Percentiles rank a stretch among this genome's conserved stretches.
Evolutionary conservation across 1,284 basidiomycete genomes (phyloP).

Genomic region (Boletus calvinii): DNA sequence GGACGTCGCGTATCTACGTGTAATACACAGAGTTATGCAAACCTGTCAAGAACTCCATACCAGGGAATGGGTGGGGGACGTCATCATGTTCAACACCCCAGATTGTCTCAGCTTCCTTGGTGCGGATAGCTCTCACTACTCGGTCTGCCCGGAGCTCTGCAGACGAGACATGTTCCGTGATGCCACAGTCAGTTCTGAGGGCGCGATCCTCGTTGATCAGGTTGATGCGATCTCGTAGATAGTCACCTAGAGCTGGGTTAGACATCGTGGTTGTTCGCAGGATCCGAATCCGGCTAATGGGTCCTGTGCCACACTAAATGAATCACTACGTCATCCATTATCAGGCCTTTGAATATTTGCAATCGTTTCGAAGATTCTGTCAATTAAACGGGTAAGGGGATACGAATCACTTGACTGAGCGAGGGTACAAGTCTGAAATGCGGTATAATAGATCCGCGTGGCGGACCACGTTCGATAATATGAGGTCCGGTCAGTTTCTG

Average conservation of each 20-base stretch:
- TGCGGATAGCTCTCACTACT: no score
- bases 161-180: constrained; percentile 31
- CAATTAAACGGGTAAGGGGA: not conserved
- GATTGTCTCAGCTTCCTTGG: no score
- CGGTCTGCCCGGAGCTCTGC: constrained; percentile 35
- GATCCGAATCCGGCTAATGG: not conserved
- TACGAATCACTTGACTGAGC: not conserved
- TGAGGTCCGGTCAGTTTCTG: constrained; percentile 2
- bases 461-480: not conserved
- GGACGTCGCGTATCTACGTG: no score
- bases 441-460: not conserved
- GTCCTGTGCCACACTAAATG: not conserved
- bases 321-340: not conserved
- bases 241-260: constrained; percentile 32
- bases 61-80: constrained; percentile 58
- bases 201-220: constrained; percentile 53
- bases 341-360: not conserved
- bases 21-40: no score
- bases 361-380: not conserved
- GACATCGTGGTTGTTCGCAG: constrained; percentile 8
- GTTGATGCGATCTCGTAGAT: constrained; percentile 41
- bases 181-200: constrained; percentile 39
- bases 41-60: constrained; percentile 70
- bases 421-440: not conserved
- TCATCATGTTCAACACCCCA: no score